Conservation (phyloP, 441 rosid genomes). For the Geranium incanum region DNA sequence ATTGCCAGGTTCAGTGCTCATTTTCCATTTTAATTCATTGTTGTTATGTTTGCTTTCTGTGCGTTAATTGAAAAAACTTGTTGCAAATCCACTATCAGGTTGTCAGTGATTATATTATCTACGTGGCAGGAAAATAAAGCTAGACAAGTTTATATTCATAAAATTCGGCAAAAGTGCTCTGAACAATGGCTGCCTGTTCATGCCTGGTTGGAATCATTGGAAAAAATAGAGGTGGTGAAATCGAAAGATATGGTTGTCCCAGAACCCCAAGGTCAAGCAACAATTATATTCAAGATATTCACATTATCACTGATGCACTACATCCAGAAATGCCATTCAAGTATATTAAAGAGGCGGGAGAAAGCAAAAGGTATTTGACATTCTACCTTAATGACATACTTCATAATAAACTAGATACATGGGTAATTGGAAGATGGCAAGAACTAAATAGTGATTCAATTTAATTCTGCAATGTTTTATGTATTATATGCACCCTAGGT, state of each 20-base stretch:
- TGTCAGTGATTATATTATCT: neutral
- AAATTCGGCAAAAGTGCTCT: neutral
- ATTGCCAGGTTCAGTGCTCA: neutral
- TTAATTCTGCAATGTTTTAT: neutral
- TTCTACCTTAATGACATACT: neutral
- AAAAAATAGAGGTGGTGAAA: neutral
- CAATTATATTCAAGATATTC: conserved; percentile 2
- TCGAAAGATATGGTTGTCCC: neutral
- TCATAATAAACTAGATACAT: neutral
- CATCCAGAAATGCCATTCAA: conserved; percentile 8
- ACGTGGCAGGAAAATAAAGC: neutral
- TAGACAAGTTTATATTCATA: neutral
- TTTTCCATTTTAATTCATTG: neutral
- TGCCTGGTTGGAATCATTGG: conserved; percentile 10
- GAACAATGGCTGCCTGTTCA: conserved; percentile 8
- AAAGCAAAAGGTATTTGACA: neutral
- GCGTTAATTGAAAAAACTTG: too few relatives aligned
- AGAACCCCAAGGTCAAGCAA: conserved; percentile 6
- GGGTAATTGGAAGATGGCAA: neutral
- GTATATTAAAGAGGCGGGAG: neutral
- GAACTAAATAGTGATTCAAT: neutral
- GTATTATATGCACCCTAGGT: conserved; percentile 2
- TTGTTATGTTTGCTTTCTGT: neutral
- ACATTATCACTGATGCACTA: conserved; percentile 3
- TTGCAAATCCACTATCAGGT: too few relatives aligned